phyloP scores from a whole-genome alignment of 148 eudicot genomes.

The Rhododendron molle region DNA sequence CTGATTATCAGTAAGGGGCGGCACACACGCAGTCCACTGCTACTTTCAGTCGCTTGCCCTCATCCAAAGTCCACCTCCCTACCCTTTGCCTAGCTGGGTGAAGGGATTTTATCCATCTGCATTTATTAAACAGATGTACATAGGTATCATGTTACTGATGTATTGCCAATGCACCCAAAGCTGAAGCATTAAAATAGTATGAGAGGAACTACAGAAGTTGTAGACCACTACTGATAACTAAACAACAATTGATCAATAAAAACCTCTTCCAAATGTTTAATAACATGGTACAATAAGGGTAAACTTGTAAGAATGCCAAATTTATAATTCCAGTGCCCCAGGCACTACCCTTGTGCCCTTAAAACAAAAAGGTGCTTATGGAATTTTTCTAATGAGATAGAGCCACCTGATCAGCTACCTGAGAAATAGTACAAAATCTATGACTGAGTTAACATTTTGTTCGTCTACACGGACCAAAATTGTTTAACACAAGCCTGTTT shows the following conservation, averaged over 20 bases:
- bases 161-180: not conserved
- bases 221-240: not conserved
- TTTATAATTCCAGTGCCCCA: not conserved
- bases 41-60: constrained; percentile 78
- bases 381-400: not conserved
- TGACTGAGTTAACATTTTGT: not conserved
- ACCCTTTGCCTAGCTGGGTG: constrained; percentile 70
- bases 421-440: not conserved
- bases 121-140: not conserved
- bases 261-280: not conserved
- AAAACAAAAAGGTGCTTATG: not conserved
- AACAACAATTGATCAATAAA: not conserved
- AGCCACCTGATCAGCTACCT: no score
- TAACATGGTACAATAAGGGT: not conserved
- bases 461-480: not conserved
- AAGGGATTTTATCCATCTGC: constrained; percentile 82
- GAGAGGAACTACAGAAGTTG: constrained; percentile 4
- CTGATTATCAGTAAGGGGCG: constrained; percentile 76
- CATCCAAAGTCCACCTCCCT: constrained; percentile 67
- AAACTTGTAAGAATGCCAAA: not conserved
- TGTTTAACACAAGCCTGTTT: not conserved
- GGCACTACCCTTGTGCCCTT: not conserved
- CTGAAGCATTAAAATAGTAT: not conserved
- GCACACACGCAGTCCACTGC: constrained; percentile 70
- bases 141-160: not conserved